Evolutionary conservation across 345 rosid species (phyloP).

Genomic region (Xanthoceras sorbifolium): DNA sequence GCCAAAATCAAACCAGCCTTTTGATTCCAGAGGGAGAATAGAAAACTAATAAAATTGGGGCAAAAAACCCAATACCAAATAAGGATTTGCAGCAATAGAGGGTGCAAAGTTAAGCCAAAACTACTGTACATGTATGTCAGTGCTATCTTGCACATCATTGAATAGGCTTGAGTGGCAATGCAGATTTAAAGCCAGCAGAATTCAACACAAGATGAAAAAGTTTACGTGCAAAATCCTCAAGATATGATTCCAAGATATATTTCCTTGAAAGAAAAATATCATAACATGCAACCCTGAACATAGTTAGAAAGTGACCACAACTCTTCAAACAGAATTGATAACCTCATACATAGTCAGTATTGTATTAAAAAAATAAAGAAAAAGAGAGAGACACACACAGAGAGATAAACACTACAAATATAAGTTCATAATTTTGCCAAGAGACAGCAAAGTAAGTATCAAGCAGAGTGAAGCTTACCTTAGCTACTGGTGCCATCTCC

Average conservation of each 20-base stretch:
- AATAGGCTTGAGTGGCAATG: background rate
- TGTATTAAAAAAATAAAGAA: background rate
- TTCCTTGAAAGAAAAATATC: background rate
- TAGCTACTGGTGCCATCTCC: conserved; percentile 99
- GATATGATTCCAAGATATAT: background rate
- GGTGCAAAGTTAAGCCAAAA: background rate
- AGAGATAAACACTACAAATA: background rate
- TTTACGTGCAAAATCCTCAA: conserved; percentile 3
- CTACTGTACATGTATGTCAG: background rate
- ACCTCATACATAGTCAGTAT: background rate
- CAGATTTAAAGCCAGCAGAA: background rate
- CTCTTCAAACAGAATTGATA: background rate
- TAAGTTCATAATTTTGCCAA: background rate
- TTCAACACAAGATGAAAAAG: background rate
- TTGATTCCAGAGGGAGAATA: background rate
- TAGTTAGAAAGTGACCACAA: background rate
- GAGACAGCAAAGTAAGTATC: conserved; percentile 15
- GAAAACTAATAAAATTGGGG: background rate
- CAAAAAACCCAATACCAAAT: background rate
- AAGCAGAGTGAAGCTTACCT: conserved; percentile 54
- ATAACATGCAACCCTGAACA: background rate
- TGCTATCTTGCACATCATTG: background rate
- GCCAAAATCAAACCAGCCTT: background rate
- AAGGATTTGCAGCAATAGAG: background rate
- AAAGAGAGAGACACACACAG: background rate